Percentiles rank a stretch among this genome's conserved stretches.
These are phyloP conservation scores for Dichomitus squalens DNA, from an alignment of 1,284 basidiomycete species.

Conservation along the genomic window DNA sequence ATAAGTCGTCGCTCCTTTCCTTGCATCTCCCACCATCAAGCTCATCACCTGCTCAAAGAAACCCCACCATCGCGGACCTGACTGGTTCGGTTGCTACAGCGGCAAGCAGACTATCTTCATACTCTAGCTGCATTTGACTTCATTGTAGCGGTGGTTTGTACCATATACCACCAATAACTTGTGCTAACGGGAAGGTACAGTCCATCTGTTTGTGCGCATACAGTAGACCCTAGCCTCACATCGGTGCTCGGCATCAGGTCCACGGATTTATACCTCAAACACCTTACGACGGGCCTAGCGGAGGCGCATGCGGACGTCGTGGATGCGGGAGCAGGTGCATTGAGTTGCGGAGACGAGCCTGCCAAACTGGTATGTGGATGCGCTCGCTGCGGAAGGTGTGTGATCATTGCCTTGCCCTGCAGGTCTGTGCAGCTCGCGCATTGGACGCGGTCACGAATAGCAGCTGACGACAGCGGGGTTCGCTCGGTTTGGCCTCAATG, in stretches of 20 bases:
- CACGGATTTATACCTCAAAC: constrained; percentile 49
- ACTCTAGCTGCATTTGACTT: constrained; percentile 64
- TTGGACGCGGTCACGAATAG: no score
- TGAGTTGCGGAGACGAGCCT: constrained; percentile 54
- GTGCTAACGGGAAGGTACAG: constrained; percentile 30
- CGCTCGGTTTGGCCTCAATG: not conserved
- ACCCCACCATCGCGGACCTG: no score
- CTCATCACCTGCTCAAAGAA: no score
- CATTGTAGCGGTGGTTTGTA: constrained; percentile 46
- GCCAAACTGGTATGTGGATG: constrained; percentile 61
- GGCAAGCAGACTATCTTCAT: no score
- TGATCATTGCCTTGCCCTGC: not conserved
- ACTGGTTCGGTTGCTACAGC: no score
- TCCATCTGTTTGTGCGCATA: constrained; percentile 43
- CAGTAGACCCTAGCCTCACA: constrained; percentile 52
- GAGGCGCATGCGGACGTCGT: constrained; percentile 47
- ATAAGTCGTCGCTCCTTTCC: no score
- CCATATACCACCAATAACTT: not conserved
- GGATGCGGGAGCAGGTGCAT: constrained; percentile 56
- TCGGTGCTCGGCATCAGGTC: constrained; percentile 64
- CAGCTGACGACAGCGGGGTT: not conserved
- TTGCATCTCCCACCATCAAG: no score
- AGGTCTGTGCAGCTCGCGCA: not conserved
- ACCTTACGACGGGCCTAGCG: constrained; percentile 45
- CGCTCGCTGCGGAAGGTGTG: constrained; percentile 59